Conservation (phyloP, 2,329 filamentous ascomycete genomes). For the Passalora sequoiae region DNA sequence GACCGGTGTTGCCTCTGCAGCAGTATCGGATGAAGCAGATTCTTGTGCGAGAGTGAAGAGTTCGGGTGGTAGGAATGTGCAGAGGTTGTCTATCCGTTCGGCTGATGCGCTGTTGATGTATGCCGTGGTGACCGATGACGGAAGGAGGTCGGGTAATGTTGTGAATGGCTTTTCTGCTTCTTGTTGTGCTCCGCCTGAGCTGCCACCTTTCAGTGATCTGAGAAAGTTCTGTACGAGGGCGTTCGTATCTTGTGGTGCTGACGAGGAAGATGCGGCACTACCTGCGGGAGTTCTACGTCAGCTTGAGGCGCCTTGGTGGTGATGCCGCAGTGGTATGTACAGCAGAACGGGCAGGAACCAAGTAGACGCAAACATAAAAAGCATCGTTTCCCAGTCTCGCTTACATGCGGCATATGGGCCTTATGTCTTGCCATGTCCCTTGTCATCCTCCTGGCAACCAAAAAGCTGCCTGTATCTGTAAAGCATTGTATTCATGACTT, state of each 20-base stretch:
- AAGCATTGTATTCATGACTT: slow-evolving; percentile 55
- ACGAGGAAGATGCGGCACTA: slow-evolving; percentile 21
- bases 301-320: no score
- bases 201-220: slow-evolving; percentile 65
- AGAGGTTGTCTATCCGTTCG: slow-evolving; percentile 65
- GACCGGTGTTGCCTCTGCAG: slow-evolving; percentile 55
- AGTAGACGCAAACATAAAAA: slow-evolving; percentile 15
- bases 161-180: slow-evolving; percentile 66
- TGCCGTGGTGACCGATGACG: slow-evolving; percentile 70
- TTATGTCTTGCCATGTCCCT: slow-evolving; percentile 4
- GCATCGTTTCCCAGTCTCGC: slow-evolving; percentile 14
- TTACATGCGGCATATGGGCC: slow-evolving; percentile 9
- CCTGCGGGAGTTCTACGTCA: slow-evolving; percentile 16
- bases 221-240: slow-evolving; percentile 83
- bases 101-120: slow-evolving; percentile 64
- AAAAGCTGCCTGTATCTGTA: slow-evolving; percentile 7
- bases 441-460: slow-evolving; percentile 2
- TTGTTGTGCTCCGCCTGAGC: slow-evolving; percentile 34
- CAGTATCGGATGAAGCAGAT: slow-evolving; percentile 50
- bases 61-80: slow-evolving; percentile 71
- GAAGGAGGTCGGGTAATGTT: slow-evolving; percentile 78
- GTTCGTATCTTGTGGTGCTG: slow-evolving; percentile 61
- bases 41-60: slow-evolving; percentile 73
- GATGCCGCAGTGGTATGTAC: no score
- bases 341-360: slow-evolving; percentile 7